These are phyloP conservation scores for Podaxis sp. DNA, from an alignment of 768 basidiomycete species.

Conservation along the genomic window DNA sequence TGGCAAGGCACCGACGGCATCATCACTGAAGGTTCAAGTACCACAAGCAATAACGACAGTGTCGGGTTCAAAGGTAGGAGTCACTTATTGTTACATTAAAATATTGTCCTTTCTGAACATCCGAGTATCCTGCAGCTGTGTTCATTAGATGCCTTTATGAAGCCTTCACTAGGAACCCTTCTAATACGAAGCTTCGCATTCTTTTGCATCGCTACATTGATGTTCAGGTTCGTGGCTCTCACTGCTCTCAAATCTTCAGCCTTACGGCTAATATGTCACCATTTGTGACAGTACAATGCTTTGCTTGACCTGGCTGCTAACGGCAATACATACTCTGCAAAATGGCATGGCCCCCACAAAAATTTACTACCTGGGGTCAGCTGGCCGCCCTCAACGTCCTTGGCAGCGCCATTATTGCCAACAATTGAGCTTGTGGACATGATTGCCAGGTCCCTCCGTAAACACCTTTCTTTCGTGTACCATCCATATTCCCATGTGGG, in stretches of 20 bases:
- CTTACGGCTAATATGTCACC: constrained; percentile 5
- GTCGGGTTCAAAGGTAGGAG: constrained; percentile 50
- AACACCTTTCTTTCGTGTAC: too few species aligned
- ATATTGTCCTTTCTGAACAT: not conserved
- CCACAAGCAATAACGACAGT: constrained; percentile 38
- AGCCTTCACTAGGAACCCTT: constrained; percentile 37
- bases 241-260: not conserved
- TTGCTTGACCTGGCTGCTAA: constrained; percentile 46
- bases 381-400: constrained; percentile 45
- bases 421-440: constrained; percentile 17
- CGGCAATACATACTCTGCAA: constrained; percentile 40
- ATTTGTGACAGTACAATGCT: constrained; percentile 40
- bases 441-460: not conserved
- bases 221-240: constrained; percentile 40
- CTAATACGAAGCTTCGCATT: constrained; percentile 34
- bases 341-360: constrained; percentile 43
- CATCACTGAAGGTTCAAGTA: constrained; percentile 49
- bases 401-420: constrained; percentile 36
- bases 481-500: too few species aligned
- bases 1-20: constrained; percentile 52
- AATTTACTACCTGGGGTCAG: constrained; percentile 49
- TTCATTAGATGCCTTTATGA: constrained; percentile 50
- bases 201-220: constrained; percentile 49
- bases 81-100: not conserved
- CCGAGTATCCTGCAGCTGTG: constrained; percentile 23